phyloP scores from a whole-genome alignment of 768 basidiomycete species.

The Termitomyces sp. region DNA sequence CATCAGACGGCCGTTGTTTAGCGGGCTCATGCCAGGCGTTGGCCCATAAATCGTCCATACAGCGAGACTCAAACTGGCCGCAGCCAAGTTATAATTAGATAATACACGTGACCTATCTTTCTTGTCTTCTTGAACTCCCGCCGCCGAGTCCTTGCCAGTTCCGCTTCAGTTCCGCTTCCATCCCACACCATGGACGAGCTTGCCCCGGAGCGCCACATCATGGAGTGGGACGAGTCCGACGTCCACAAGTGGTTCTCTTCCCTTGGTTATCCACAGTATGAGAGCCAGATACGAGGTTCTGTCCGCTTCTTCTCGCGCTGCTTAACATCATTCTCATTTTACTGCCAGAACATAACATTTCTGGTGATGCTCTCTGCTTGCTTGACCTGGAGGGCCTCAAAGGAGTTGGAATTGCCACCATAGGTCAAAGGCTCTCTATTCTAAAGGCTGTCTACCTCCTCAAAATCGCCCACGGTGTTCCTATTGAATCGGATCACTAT shows the following conservation, averaged over 20 bases:
- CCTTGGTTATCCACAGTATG: conserved; percentile 84
- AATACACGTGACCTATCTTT: conserved; percentile 5
- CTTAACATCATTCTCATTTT: conserved; percentile 10
- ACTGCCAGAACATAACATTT: conserved; percentile 78
- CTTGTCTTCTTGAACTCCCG: conserved; percentile 1
- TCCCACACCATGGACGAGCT: conserved; percentile 27
- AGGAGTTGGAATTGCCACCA: conserved; percentile 79
- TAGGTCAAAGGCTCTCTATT: conserved; percentile 89
- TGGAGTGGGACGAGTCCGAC: conserved; percentile 71
- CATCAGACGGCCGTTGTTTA: conserved; percentile 21
- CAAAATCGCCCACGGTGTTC: conserved; percentile 79
- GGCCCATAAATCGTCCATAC: conserved; percentile 76
- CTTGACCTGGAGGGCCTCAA: conserved; percentile 83
- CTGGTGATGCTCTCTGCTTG: conserved; percentile 82
- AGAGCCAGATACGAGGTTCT: conserved; percentile 67
- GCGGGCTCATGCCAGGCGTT: conserved; percentile 59
- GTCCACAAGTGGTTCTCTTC: conserved; percentile 75
- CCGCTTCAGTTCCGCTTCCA: background rate
- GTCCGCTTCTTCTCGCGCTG: conserved; percentile 9
- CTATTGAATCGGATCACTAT: conserved; percentile 80
- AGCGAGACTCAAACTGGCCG: background rate
- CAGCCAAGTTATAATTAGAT: background rate
- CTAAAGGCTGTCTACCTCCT: conserved; percentile 88
- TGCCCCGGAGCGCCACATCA: conserved; percentile 31
- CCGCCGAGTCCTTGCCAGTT: background rate